Evolutionary conservation across 2,329 filamentous ascomycete species (phyloP).

Genomic region (Penicillium psychrosexuale): DNA sequence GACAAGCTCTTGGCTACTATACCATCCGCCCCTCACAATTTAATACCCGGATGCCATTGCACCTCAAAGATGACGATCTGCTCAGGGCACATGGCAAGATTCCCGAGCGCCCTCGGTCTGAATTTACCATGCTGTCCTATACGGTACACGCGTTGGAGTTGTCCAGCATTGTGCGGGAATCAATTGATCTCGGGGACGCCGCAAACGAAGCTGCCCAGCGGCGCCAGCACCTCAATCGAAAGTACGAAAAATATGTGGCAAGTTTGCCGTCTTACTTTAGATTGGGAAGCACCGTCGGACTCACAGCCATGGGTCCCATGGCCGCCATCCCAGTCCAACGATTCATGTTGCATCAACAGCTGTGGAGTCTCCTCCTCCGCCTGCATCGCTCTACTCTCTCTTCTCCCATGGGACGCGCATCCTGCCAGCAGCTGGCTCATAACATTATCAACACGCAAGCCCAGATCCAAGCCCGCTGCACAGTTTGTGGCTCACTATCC

Average conservation of each 20-base stretch:
- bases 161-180: background rate
- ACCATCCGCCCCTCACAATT: conserved; percentile 15
- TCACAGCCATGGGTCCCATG: conserved; percentile 11
- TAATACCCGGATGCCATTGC: conserved; percentile 11
- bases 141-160: background rate
- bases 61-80: background rate
- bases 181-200: background rate
- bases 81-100: background rate
- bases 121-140: background rate
- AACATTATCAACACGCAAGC: conserved; percentile 6
- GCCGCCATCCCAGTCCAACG: conserved; percentile 15
- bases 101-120: background rate
- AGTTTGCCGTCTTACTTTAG: conserved; percentile 12
- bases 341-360: conserved; percentile 20
- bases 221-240: conserved; percentile 1
- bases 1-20: conserved; percentile 18
- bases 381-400: conserved; percentile 10
- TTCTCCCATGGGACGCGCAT: conserved; percentile 2
- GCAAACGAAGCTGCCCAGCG: background rate
- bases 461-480: conserved; percentile 5
- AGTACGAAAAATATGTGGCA: conserved; percentile 10
- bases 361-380: conserved; percentile 17
- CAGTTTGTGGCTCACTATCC: background rate
- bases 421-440: conserved; percentile 6
- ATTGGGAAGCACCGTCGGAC: conserved; percentile 11